A percentile compares a stretch with the other conserved stretches of the same genome.
Conservation (phyloP, 768 basidiomycete species). For the Coprinellus aureogranulatus region DNA sequence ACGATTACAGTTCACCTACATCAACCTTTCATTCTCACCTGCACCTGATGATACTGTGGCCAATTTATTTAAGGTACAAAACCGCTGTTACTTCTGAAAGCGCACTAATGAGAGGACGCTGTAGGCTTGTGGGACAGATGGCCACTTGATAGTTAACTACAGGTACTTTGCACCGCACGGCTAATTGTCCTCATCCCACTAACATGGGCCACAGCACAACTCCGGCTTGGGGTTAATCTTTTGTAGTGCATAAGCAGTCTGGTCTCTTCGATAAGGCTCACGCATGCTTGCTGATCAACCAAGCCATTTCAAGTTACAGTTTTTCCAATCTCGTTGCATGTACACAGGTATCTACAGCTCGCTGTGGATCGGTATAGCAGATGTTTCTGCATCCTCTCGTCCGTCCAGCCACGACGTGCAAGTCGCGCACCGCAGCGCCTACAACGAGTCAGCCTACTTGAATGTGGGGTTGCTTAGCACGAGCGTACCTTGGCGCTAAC, state of each 20-base stretch:
- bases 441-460: background rate
- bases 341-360: too few relatives aligned
- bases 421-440: slow-evolving; percentile 3
- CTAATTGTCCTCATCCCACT: too few relatives aligned
- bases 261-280: too few relatives aligned
- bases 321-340: too few relatives aligned
- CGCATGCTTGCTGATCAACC: too few relatives aligned
- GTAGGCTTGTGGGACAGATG: slow-evolving; percentile 84
- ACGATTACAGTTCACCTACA: slow-evolving; percentile 63
- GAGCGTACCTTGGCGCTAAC: slow-evolving; percentile 36
- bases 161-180: too few relatives aligned
- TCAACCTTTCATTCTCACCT: slow-evolving; percentile 75
- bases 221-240: slow-evolving; percentile 46
- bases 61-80: slow-evolving; percentile 66
- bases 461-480: too few relatives aligned
- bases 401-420: slow-evolving; percentile 10
- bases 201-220: slow-evolving; percentile 32
- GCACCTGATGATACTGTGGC: slow-evolving; percentile 81
- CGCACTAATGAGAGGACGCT: background rate
- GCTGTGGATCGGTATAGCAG: background rate
- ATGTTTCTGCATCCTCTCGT: slow-evolving; percentile 6
- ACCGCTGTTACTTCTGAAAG: too few relatives aligned
- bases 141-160: slow-evolving; percentile 89
- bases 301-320: too few relatives aligned
- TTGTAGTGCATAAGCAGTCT: too few relatives aligned